A percentile compares a stretch with the other conserved stretches of the same genome.
phyloP scores from a whole-genome alignment of 2,329 filamentous ascomycete genomes.

The Aspergillus viridinutans region DNA sequence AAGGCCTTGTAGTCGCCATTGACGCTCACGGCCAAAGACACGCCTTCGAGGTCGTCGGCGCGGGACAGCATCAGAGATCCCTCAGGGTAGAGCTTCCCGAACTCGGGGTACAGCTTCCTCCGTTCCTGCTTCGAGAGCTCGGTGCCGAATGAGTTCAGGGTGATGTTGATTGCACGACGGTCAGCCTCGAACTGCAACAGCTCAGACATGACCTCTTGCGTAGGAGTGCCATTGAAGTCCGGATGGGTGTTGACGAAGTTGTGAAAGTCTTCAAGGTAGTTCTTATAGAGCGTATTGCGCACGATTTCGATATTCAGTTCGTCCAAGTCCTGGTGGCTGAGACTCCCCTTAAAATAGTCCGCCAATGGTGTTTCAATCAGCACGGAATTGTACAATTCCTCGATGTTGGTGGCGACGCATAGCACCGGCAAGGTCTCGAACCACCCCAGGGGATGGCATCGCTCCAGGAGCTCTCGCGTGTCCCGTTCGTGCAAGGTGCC shows the following conservation, averaged over 20 bases:
- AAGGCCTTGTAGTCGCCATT: conserved; percentile 91
- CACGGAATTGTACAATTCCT: conserved; percentile 97
- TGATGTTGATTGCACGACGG: conserved; percentile 96
- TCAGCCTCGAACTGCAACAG: conserved; percentile 96
- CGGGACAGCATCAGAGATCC: conserved; percentile 91
- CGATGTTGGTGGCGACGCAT: conserved; percentile 95
- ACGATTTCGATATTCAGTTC: conserved; percentile 99
- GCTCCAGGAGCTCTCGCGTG: conserved; percentile 87
- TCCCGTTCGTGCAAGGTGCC: conserved; percentile 96
- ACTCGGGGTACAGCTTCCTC: conserved; percentile 91
- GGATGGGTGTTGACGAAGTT: conserved; percentile 86
- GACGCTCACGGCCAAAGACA: conserved; percentile 87
- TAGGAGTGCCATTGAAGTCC: conserved; percentile 83
- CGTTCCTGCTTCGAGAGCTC: conserved; percentile 90
- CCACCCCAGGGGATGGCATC: conserved; percentile 96
- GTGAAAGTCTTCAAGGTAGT: conserved; percentile 97
- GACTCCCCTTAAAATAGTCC: conserved; percentile 93
- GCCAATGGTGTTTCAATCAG: conserved; percentile 94
- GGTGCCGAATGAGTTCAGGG: conserved; percentile 95
- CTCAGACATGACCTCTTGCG: conserved; percentile 90
- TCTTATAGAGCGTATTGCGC: conserved; percentile 97
- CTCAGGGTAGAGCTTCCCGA: conserved; percentile 88
- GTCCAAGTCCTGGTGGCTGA: conserved; percentile 94
- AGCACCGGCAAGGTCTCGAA: conserved; percentile 99
- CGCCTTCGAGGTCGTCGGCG: conserved; percentile 91